Conservation (phyloP, 768 basidiomycete species). For the Serendipita sp. region DNA sequence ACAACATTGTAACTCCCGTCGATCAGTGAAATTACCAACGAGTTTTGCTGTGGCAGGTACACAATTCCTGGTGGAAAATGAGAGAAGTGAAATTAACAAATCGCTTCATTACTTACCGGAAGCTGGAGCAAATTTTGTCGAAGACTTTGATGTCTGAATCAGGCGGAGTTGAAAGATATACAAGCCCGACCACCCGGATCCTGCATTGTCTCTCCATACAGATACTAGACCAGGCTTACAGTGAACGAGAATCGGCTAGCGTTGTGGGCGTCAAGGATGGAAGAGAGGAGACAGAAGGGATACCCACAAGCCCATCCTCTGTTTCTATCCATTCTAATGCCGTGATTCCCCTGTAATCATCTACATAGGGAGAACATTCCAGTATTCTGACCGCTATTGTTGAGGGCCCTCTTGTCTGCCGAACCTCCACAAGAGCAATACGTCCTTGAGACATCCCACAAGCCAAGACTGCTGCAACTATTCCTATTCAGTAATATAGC, state of each 20-base stretch:
- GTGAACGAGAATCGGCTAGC: slow-evolving; percentile 41
- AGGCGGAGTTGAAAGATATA: background rate
- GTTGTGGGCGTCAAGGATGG: background rate
- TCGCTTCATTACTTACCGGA: slow-evolving; percentile 25
- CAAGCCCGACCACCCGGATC: background rate
- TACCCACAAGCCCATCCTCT: slow-evolving; percentile 23
- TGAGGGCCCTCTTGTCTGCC: background rate
- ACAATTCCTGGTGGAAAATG: slow-evolving; percentile 17
- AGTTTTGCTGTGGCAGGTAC: slow-evolving; percentile 34
- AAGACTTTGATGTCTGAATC: slow-evolving; percentile 28
- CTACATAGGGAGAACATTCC: slow-evolving; percentile 8
- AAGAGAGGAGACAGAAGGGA: slow-evolving; percentile 3
- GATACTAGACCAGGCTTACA: slow-evolving; percentile 43
- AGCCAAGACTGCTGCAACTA: slow-evolving; percentile 43
- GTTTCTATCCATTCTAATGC: slow-evolving; percentile 40
- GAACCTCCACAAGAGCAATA: slow-evolving; percentile 28
- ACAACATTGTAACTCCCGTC: slow-evolving; percentile 60
- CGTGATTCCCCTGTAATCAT: slow-evolving; percentile 31
- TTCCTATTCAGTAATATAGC: background rate
- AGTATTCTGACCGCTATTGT: background rate
- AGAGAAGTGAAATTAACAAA: no score
- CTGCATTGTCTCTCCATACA: slow-evolving; percentile 29
- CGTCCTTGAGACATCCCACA: slow-evolving; percentile 43
- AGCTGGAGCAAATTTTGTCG: slow-evolving; percentile 41
- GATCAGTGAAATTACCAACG: slow-evolving; percentile 38